These are phyloP conservation scores for Pseudoneurospora amorphoporcata DNA, from an alignment of 495 filamentous ascomycete species.

Conservation along the genomic window DNA sequence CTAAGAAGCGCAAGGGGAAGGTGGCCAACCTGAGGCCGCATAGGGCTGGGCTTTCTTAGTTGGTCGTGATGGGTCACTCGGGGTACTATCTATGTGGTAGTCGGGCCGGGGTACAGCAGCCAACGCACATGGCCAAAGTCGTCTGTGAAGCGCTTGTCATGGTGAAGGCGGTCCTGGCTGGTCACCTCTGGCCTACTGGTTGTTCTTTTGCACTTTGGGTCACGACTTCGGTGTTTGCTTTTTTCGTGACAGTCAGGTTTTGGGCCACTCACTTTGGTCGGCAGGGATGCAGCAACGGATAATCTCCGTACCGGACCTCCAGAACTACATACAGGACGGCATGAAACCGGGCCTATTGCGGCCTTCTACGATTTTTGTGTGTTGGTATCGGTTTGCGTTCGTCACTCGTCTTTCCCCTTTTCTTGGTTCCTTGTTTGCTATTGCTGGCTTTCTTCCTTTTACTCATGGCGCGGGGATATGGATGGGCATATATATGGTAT, in stretches of 20 bases:
- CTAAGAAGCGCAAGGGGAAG: constrained; percentile 50
- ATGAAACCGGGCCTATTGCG: background rate
- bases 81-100: background rate
- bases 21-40: constrained; percentile 17
- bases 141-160: too few relatives aligned
- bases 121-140: too few relatives aligned
- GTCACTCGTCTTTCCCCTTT: background rate
- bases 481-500: background rate
- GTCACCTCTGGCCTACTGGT: background rate
- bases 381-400: background rate
- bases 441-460: background rate
- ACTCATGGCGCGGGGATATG: background rate
- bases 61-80: background rate
- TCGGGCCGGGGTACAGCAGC: background rate
- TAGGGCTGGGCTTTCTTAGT: background rate
- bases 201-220: background rate
- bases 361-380: too few relatives aligned
- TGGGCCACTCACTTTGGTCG: background rate
- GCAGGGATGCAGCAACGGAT: background rate
- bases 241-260: background rate
- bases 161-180: background rate
- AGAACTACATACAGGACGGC: background rate
- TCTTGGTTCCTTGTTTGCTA: background rate
- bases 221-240: background rate
- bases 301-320: background rate